phyloP scores from a whole-genome alignment of 768 basidiomycete genomes.

The Pluteus cervinus region DNA sequence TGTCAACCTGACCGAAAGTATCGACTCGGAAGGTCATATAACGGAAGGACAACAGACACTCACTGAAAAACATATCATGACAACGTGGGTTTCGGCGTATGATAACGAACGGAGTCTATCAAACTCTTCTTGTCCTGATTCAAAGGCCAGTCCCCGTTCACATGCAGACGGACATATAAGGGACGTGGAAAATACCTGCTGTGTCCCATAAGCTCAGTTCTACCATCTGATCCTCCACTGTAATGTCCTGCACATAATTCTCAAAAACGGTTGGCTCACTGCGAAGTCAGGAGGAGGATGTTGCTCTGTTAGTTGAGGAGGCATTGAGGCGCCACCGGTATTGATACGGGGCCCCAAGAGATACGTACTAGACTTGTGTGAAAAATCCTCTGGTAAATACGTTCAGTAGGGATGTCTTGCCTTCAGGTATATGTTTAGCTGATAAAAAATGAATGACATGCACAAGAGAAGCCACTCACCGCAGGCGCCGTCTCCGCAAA shows the following conservation, averaged over 20 bases:
- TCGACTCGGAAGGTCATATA: constrained; percentile 9
- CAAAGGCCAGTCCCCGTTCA: constrained; percentile 9
- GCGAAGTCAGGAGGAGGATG: constrained; percentile 2
- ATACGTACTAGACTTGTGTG: constrained; percentile 83
- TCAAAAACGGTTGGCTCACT: constrained; percentile 96
- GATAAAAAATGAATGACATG: constrained; percentile 13
- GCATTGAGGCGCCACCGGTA: too few species aligned
- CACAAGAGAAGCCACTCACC: constrained; percentile 40
- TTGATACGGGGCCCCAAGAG: not conserved
- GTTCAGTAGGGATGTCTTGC: constrained; percentile 81
- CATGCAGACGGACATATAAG: too few species aligned
- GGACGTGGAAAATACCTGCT: constrained; percentile 68
- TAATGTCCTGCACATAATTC: constrained; percentile 90
- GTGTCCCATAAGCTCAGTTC: constrained; percentile 98
- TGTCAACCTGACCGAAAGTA: constrained; percentile 61
- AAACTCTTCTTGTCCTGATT: constrained; percentile 89
- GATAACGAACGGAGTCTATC: constrained; percentile 90
- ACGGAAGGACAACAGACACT: constrained; percentile 15
- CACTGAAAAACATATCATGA: constrained; percentile 96
- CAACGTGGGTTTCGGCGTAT: constrained; percentile 94
- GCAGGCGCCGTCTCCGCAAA: constrained; percentile 96
- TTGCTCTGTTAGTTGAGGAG: too few species aligned
- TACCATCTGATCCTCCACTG: constrained; percentile 80
- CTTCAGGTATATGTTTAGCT: constrained; percentile 29
- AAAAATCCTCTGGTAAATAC: constrained; percentile 91